Conservation (phyloP, 2,329 filamentous ascomycete genomes). For the Aureobasidium sp. region DNA sequence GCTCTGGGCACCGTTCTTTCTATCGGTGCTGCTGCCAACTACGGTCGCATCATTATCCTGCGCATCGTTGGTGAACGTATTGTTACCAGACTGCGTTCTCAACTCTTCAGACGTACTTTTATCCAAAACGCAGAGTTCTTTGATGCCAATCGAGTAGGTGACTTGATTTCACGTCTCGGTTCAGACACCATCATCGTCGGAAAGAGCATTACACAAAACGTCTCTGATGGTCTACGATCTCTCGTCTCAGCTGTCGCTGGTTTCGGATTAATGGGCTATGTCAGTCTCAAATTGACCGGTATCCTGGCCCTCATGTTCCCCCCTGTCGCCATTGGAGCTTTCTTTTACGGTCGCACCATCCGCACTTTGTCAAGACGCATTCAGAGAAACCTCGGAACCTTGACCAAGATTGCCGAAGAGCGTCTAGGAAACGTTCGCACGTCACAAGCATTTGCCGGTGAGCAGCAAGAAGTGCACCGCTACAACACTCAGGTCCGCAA, state of each 20-base stretch:
- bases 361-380: conserved; percentile 86
- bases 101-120: conserved; percentile 85
- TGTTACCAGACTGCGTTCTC: conserved; percentile 79
- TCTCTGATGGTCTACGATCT: conserved; percentile 90
- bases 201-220: conserved; percentile 96
- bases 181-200: conserved; percentile 97
- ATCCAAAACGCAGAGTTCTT: conserved; percentile 99
- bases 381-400: conserved; percentile 82
- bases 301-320: conserved; percentile 83
- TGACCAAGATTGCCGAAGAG: conserved; percentile 97
- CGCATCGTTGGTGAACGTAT: conserved; percentile 93
- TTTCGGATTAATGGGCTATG: conserved; percentile 90
- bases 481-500: conserved; percentile 90
- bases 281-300: conserved; percentile 82
- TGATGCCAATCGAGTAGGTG: conserved; percentile 92
- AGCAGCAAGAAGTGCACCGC: conserved; percentile 79
- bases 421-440: conserved; percentile 95
- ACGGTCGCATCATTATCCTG: conserved; percentile 85
- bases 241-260: conserved; percentile 86
- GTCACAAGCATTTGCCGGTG: conserved; percentile 90
- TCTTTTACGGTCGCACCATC: conserved; percentile 85
- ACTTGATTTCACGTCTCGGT: conserved; percentile 89
- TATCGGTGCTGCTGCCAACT: conserved; percentile 82
- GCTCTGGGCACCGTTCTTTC: conserved; percentile 68
- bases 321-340: conserved; percentile 80